Evolutionary conservation across 108 stramenopile species (phyloP).

Genomic region (Heterococcus sp.): DNA sequence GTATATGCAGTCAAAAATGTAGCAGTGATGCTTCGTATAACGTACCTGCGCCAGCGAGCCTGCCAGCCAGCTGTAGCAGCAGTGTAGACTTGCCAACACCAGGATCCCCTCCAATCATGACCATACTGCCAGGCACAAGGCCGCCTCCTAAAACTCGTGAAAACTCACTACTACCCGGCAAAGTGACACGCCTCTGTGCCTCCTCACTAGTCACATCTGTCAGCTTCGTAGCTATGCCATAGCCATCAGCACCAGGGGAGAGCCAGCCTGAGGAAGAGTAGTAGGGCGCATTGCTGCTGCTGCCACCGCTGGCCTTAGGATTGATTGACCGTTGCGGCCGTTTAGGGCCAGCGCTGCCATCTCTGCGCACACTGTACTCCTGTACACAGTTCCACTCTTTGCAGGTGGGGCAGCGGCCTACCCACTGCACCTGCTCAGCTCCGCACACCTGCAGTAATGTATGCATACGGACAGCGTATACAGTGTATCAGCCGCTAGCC

Average conservation of each 20-base stretch:
- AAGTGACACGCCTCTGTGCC: slow-evolving; percentile 47
- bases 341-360: slow-evolving; percentile 2
- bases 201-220: slow-evolving; percentile 5
- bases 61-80: slow-evolving; percentile 53
- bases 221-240: background rate
- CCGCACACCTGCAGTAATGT: slow-evolving; percentile 67
- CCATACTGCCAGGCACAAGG: slow-evolving; percentile 78
- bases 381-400: slow-evolving; percentile 85
- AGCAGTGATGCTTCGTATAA: background rate
- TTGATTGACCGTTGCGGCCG: too few species aligned
- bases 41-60: slow-evolving; percentile 17
- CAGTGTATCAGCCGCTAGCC: too few species aligned
- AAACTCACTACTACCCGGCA: slow-evolving; percentile 75
- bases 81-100: slow-evolving; percentile 69
- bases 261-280: background rate
- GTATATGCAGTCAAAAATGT: too few species aligned
- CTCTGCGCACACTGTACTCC: slow-evolving; percentile 58
- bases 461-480: too few species aligned
- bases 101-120: slow-evolving; percentile 84
- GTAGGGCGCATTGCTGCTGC: background rate
- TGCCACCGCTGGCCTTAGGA: background rate
- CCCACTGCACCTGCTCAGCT: slow-evolving; percentile 81
- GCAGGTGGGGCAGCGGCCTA: slow-evolving; percentile 79
- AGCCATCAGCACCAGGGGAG: background rate
- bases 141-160: slow-evolving; percentile 87